Evolutionary conservation across 345 rosid species (phyloP).

Genomic region (Rubroshorea leprosula): DNA sequence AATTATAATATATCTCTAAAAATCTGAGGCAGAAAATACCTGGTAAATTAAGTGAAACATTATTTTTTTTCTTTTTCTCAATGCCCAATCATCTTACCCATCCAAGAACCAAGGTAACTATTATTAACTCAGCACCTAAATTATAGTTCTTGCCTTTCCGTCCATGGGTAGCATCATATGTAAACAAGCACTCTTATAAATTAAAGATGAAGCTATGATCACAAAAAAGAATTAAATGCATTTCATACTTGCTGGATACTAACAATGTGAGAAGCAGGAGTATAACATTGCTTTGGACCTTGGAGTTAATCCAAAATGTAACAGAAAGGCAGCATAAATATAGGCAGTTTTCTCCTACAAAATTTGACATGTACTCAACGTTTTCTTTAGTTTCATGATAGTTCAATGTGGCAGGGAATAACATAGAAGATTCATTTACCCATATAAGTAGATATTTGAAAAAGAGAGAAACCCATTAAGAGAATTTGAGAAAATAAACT

Average conservation of each 20-base stretch:
- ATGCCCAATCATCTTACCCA: too few species aligned
- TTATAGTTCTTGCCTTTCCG: neutral
- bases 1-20: neutral
- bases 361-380: neutral
- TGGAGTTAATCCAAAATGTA: neutral
- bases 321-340: neutral
- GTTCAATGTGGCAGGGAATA: neutral
- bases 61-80: neutral
- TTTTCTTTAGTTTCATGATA: neutral
- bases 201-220: neutral
- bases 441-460: neutral
- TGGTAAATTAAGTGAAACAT: neutral
- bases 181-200: neutral
- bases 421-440: neutral
- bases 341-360: neutral
- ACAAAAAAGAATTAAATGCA: too few species aligned
- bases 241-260: neutral
- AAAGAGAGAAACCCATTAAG: neutral
- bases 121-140: neutral
- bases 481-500: too few species aligned
- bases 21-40: neutral
- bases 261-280: neutral
- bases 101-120: too few species aligned
- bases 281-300: neutral
- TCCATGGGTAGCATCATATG: neutral